These are phyloP conservation scores for Naganishia liquefaciens DNA, from an alignment of 1,284 basidiomycete genomes.

Conservation along the genomic window DNA sequence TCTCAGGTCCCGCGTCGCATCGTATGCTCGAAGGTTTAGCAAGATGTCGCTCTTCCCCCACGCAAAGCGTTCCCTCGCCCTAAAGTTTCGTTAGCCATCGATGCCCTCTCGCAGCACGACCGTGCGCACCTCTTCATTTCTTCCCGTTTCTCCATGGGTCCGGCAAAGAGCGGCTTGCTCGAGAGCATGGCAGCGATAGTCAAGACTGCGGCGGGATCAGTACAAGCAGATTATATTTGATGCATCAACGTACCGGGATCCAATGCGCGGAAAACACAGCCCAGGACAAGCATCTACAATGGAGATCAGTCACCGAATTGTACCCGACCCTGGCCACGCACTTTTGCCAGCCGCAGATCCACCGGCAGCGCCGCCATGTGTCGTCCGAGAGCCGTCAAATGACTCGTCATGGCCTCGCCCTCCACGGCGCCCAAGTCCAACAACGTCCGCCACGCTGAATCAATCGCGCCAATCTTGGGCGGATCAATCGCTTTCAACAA, in stretches of 20 bases:
- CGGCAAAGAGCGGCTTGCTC: slow-evolving; percentile 81
- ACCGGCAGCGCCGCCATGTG: slow-evolving; percentile 77
- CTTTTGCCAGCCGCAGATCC: slow-evolving; percentile 82
- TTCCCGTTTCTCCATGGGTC: slow-evolving; percentile 77
- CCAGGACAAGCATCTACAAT: slow-evolving; percentile 74
- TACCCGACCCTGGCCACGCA: neutral
- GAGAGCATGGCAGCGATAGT: slow-evolving; percentile 81
- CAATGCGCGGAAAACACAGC: slow-evolving; percentile 75
- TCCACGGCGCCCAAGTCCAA: slow-evolving; percentile 77
- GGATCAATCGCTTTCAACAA: slow-evolving; percentile 73
- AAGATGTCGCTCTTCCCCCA: slow-evolving; percentile 80
- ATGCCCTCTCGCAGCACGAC: neutral
- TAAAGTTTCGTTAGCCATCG: slow-evolving; percentile 44
- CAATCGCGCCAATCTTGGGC: slow-evolving; percentile 73
- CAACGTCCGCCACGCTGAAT: slow-evolving; percentile 73
- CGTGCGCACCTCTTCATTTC: slow-evolving; percentile 66
- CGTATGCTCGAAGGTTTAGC: slow-evolving; percentile 76
- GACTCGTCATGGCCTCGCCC: slow-evolving; percentile 59
- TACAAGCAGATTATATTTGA: slow-evolving; percentile 30
- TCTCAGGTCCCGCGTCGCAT: slow-evolving; percentile 64
- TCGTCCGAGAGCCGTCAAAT: slow-evolving; percentile 77
- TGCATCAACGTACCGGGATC: slow-evolving; percentile 49
- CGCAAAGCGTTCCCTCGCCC: slow-evolving; percentile 69
- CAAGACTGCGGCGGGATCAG: slow-evolving; percentile 55
- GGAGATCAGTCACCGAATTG: slow-evolving; percentile 39